Base-by-base conservation (phyloP, 2,329 filamentous ascomycete genomes). In the Colletotrichum trifolii region DNA sequence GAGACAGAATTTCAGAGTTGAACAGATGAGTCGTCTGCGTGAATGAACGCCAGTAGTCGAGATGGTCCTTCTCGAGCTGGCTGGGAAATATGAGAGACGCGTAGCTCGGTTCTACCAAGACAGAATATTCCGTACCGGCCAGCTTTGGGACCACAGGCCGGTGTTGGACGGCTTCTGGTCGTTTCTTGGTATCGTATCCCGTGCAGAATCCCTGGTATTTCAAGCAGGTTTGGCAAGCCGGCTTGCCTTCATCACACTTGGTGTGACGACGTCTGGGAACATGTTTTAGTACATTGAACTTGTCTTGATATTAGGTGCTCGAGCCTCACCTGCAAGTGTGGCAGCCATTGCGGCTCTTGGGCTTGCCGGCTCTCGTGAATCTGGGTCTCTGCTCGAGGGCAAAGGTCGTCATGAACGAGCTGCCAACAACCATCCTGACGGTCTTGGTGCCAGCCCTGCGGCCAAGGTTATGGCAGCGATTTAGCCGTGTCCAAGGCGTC, bases 191-290 rank as follows among this genome's bases (percentile, higher is more conserved):
- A 13, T 48, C 6, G 46, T 65, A 65, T 8, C 62, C 57, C 13
- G 15, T 11, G 2, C 62, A 65, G 15, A 50, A 48, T 17, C 62
- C 62, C 2, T 49, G 25, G 7, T 61, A 65, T n/a, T 61, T 65
- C 34, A 65, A 45, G 34, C 62, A 65, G 5, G 45, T 25, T 12
- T 35, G 38, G 11, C 62, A 65, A 5, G 62, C 57, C 1, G 62
- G 62, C 25, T 39, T 65, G 12, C 34, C 40, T 38, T 65, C 62
- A n/a, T 65, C 57, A 3, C 62, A 65, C 2, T 65, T 65, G 5
- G 17, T 43, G 34, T 34, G 62, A 5, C 62, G 62, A 13, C 49
- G 57, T 15, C 61, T 64, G 8, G 15, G 17, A 3, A 2, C 2
- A 54, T 0, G 0, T 25, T 10, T 17, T 25, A 35, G 40, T 10